phyloP scores from a whole-genome alignment of 1,284 basidiomycete genomes.

The Albatrellus sp. region DNA sequence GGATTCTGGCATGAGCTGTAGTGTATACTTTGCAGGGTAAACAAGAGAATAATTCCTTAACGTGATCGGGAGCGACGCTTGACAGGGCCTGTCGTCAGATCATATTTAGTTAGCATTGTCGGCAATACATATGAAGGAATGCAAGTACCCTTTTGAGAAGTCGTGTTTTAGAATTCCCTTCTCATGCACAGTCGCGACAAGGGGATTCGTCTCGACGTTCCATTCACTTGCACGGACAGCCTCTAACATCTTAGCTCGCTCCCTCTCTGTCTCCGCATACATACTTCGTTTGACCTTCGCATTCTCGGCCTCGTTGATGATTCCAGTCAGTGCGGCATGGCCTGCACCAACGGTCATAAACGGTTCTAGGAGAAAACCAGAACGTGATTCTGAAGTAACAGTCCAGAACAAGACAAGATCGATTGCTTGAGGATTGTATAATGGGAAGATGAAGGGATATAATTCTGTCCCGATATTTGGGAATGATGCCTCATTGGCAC shows the following conservation, averaged over 20 bases:
- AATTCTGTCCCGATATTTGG: constrained; percentile 47
- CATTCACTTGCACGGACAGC: constrained; percentile 61
- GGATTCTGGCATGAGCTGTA: constrained; percentile 30
- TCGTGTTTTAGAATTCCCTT: constrained; percentile 38
- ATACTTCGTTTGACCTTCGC: constrained; percentile 69
- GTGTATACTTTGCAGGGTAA: constrained; percentile 35
- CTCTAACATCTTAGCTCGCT: constrained; percentile 54
- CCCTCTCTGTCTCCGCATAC: constrained; percentile 79
- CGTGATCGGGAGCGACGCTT: constrained; percentile 39
- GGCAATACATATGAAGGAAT: background rate
- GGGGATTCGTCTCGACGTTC: constrained; percentile 70
- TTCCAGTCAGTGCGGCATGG: constrained; percentile 47
- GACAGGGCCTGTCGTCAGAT: constrained; percentile 36
- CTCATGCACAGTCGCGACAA: constrained; percentile 36
- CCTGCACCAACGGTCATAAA: constrained; percentile 55
- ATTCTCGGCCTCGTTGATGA: constrained; percentile 43
- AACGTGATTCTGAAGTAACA: constrained; percentile 40
- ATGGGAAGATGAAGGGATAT: constrained; percentile 58
- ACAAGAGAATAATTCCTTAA: constrained; percentile 64
- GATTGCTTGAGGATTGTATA: constrained; percentile 61
- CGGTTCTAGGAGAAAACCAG: constrained; percentile 48
- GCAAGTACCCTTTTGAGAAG: constrained; percentile 47
- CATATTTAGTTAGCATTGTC: background rate
- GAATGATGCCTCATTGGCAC: constrained; percentile 30
- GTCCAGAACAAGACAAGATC: constrained; percentile 71